Base-by-base conservation (phyloP, 352 stramenopile genomes). In the Phytopythium litorale region DNA sequence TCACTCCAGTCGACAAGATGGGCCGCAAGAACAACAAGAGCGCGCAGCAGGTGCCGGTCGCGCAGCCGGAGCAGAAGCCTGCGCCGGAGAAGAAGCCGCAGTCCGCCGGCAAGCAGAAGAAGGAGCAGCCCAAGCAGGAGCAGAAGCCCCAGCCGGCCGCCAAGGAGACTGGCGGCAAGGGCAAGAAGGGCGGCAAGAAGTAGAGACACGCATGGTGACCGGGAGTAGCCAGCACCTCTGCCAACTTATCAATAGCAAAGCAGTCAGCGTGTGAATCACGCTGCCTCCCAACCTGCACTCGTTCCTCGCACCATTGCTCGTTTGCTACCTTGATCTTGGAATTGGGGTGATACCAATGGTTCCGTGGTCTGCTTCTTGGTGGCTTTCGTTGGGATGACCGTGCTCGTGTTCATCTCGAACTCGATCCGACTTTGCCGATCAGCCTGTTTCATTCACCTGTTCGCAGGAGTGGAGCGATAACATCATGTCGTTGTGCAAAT, bases 341-440 rank as follows among this genome's bases (percentile, higher is more conserved):
- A 21, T 11, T 46, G 40, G 16, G 19, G 6, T 6, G 9, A n/a
- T 21, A 1, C 8, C 40, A 45, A n/a, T 45, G 38, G 6, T 21
- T 46, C 13, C 40, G 40, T 21, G 16, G 40, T 46, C 15, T 21
- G 40, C 19, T 21, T 46, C 13, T 46, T 19, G 4, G 11, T 15
- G 28, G 28, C 28, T 32, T 32, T 32, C 28, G 28, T 32, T 32
- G 28, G 5, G 28, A 32, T 32, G 28, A 32, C 28, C 5, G 28
- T 32, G 28, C 5, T 32, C 28, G 28, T 4, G 5, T 16, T 6
- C 37, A 16, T 15, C 33, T 62, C 35, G 43, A 66, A 38, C 40
- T 54, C 53, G 54, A 75, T 72, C 65, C 60, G 46, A 75, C 43
- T 63, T 75, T 75, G 51, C 68, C 65, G 8, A 72, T 65, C 19